A percentile compares a stretch with the other conserved stretches of the same genome.
These are phyloP conservation scores for Hericium erinaceus DNA, from an alignment of 768 basidiomycete genomes.

Conservation along the genomic window DNA sequence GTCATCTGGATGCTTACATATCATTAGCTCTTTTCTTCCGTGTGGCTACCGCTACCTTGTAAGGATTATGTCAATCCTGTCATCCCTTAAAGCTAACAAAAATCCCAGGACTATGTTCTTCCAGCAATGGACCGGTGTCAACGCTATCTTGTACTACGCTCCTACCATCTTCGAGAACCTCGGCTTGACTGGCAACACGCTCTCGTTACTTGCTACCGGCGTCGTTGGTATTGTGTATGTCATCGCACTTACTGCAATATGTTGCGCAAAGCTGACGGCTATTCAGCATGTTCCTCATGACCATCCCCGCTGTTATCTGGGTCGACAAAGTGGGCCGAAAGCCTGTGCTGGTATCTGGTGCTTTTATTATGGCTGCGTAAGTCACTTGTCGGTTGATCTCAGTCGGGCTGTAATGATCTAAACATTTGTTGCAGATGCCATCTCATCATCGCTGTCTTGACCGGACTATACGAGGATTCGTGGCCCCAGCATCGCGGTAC, in stretches of 20 bases:
- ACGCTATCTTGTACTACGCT: conserved; percentile 71
- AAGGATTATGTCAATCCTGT: conserved; percentile 14
- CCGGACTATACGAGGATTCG: conserved; percentile 45
- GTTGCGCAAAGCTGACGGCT: not conserved
- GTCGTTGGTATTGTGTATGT: conserved; percentile 73
- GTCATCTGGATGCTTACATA: not conserved
- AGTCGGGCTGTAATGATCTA: conserved; percentile 4
- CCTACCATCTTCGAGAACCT: conserved; percentile 58
- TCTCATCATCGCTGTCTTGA: conserved; percentile 58
- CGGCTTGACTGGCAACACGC: conserved; percentile 52
- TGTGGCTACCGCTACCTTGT: conserved; percentile 49
- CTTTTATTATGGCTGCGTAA: conserved; percentile 52
- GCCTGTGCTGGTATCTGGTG: conserved; percentile 65
- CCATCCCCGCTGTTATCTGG: conserved; percentile 77
- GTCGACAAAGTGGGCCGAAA: conserved; percentile 70
- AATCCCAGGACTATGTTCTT: conserved; percentile 57
- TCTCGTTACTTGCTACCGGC: conserved; percentile 50
- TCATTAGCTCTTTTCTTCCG: conserved; percentile 47
- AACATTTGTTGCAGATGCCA: conserved; percentile 39
- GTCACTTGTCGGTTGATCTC: conserved; percentile 1
- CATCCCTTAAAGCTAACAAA: conserved; percentile 4
- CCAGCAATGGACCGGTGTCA: conserved; percentile 79
- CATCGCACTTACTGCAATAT: not conserved
- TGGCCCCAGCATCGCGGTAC: conserved; percentile 27
- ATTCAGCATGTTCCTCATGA: conserved; percentile 60